Conservation (phyloP, 805 yeast genomes). For the Saturnispora hagleri region DNA sequence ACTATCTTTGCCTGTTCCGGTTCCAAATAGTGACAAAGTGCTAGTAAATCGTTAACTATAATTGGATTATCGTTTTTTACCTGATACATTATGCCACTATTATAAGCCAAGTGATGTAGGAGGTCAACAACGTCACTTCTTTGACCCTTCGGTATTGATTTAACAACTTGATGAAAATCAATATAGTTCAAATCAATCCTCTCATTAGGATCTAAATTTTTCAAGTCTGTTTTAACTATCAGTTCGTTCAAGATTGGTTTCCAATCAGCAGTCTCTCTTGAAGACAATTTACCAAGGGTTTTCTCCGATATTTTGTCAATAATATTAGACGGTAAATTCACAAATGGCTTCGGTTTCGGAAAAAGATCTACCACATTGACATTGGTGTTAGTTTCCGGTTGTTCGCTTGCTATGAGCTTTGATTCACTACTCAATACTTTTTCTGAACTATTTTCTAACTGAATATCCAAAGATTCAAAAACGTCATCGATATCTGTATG, state of each 20-base stretch:
- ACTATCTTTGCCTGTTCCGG: conserved; percentile 15
- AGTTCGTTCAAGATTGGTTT: conserved; percentile 32
- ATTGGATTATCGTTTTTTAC: conserved; percentile 19
- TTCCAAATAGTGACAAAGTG: conserved; percentile 19
- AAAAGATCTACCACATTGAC: conserved; percentile 11
- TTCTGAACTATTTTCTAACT: neutral
- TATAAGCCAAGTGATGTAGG: conserved; percentile 29
- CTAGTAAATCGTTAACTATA: conserved; percentile 32
- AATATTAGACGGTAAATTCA: conserved; percentile 30
- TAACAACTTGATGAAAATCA: conserved; percentile 32
- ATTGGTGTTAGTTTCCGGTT: neutral
- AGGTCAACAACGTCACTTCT: conserved; percentile 28
- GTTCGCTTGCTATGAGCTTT: neutral
- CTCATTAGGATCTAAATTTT: conserved; percentile 9
- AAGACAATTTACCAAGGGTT: conserved; percentile 32
- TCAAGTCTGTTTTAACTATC: conserved; percentile 27
- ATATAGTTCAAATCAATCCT: conserved; percentile 16
- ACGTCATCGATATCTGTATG: conserved; percentile 24
- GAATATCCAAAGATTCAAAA: conserved; percentile 18
- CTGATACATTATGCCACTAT: conserved; percentile 9
- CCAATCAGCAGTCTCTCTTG: conserved; percentile 38
- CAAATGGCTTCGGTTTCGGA: conserved; percentile 20
- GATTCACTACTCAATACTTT: neutral
- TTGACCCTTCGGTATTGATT: conserved; percentile 33
- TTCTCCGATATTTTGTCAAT: conserved; percentile 30